phyloP scores from a whole-genome alignment of 2,329 filamentous ascomycete species.

The Shiraia sp. region DNA sequence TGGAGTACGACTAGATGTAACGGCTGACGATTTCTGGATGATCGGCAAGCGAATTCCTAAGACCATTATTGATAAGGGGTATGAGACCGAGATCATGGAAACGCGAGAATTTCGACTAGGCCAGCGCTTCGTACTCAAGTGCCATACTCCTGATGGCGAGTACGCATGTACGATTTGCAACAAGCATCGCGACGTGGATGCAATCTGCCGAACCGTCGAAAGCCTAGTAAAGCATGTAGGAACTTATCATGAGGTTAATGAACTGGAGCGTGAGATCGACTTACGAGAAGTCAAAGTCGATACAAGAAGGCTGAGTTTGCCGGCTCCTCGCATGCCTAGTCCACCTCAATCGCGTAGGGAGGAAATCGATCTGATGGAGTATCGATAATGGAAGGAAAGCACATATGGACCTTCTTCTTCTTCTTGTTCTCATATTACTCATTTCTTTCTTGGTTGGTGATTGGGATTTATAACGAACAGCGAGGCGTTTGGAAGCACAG shows the following conservation, averaged over 20 bases:
- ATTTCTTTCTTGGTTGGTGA: not conserved
- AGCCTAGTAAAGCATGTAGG: slow-evolving; percentile 44
- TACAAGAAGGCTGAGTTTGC: slow-evolving; percentile 20
- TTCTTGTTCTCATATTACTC: not conserved
- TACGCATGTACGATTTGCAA: slow-evolving; percentile 44
- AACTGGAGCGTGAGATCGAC: slow-evolving; percentile 39
- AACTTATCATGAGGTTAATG: slow-evolving; percentile 35
- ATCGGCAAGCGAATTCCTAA: slow-evolving; percentile 41
- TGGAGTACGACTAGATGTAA: slow-evolving; percentile 28
- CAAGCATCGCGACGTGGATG: slow-evolving; percentile 38
- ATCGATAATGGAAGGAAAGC: slow-evolving; percentile 12
- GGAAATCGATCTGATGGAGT: slow-evolving; percentile 15
- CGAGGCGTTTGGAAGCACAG: slow-evolving; percentile 7
- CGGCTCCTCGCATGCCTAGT: slow-evolving; percentile 19
- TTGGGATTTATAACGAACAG: not conserved
- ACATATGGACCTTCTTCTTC: not conserved
- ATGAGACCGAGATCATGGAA: slow-evolving; percentile 38
- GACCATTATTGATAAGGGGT: slow-evolving; percentile 26
- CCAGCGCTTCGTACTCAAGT: slow-evolving; percentile 45
- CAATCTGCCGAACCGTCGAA: slow-evolving; percentile 40
- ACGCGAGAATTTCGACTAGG: slow-evolving; percentile 42
- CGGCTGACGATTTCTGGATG: slow-evolving; percentile 43
- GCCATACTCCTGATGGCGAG: slow-evolving; percentile 41
- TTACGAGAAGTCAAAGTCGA: slow-evolving; percentile 31
- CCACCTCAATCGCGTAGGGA: slow-evolving; percentile 18